These are phyloP conservation scores for Ballota nigra DNA, from an alignment of 257 asterid genomes.

Conservation along the genomic window DNA sequence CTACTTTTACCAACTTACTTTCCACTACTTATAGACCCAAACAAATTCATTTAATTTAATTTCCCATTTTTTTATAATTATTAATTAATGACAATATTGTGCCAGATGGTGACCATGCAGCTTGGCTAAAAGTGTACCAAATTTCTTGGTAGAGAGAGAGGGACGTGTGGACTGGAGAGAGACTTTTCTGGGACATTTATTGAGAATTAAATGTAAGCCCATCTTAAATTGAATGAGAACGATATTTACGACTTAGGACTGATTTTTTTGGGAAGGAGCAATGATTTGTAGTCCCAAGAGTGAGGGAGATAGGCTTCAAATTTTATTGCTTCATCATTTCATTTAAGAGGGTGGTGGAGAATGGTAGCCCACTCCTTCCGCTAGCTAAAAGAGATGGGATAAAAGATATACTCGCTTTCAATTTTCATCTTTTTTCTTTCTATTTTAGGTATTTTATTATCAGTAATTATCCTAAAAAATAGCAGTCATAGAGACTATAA, in stretches of 20 bases:
- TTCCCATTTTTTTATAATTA: too few species aligned
- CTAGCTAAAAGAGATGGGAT: background rate
- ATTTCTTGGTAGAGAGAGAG: background rate
- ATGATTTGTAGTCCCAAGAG: slow-evolving; percentile 28
- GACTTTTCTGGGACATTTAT: background rate
- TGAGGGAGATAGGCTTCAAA: slow-evolving; percentile 12
- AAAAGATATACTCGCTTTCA: background rate
- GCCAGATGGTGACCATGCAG: background rate
- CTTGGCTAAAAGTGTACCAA: background rate
- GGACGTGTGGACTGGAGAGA: background rate
- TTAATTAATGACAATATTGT: background rate
- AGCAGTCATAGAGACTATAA: too few species aligned
- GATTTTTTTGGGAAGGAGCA: slow-evolving; percentile 37
- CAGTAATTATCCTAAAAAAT: too few species aligned
- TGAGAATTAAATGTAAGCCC: slow-evolving; percentile 17
- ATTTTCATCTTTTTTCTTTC: too few species aligned
- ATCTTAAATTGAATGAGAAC: slow-evolving; percentile 29
- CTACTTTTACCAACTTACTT: too few species aligned
- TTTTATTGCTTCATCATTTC: slow-evolving; percentile 10
- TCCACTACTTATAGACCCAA: background rate
- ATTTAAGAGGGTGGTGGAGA: slow-evolving; percentile 16
- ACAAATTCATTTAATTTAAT: too few species aligned
- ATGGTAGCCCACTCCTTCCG: slow-evolving; percentile 43
- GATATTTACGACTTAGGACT: slow-evolving; percentile 7
- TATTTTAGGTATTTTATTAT: too few species aligned